phyloP scores from a whole-genome alignment of 768 basidiomycete genomes.

The Chalciporus piperatus region DNA sequence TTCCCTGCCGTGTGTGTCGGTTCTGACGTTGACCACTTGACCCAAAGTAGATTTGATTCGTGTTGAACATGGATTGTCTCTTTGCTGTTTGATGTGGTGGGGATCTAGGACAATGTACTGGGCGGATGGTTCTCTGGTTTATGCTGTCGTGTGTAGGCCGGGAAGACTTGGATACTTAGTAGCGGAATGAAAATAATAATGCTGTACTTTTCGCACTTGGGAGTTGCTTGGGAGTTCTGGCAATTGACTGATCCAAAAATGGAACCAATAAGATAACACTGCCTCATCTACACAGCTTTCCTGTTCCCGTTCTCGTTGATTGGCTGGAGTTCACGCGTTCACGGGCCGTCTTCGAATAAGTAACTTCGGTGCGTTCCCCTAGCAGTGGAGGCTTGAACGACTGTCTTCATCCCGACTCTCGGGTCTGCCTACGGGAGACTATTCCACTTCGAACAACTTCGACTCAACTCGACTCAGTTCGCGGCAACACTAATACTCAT shows the following conservation, averaged over 20 bases:
- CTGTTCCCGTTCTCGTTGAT: too few species aligned
- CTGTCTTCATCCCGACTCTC: too few species aligned
- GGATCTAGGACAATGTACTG: background rate
- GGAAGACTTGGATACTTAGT: background rate
- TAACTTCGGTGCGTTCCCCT: too few species aligned
- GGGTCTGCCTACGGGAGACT: too few species aligned
- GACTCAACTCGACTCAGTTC: too few species aligned
- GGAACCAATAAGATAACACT: too few species aligned
- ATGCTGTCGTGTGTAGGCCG: background rate
- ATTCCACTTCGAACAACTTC: too few species aligned
- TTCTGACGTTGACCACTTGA: background rate
- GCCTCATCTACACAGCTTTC: too few species aligned
- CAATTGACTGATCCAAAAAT: background rate
- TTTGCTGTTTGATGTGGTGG: background rate
- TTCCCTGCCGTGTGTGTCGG: background rate
- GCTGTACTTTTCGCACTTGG: slow-evolving; percentile 5
- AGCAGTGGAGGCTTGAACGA: too few species aligned
- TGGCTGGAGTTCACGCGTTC: too few species aligned
- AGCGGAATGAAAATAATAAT: slow-evolving; percentile 1
- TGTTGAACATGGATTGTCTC: slow-evolving; percentile 14
- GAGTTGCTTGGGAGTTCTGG: background rate
- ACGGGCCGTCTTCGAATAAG: too few species aligned
- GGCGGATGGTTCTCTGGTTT: background rate
- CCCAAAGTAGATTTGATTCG: slow-evolving; percentile 6
- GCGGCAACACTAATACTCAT: too few species aligned